Evolutionary conservation across 495 filamentous ascomycete genomes (phyloP), one percentile per base, ranked within the genome.

Genomic region (Penicillium riverlandense): DNA sequence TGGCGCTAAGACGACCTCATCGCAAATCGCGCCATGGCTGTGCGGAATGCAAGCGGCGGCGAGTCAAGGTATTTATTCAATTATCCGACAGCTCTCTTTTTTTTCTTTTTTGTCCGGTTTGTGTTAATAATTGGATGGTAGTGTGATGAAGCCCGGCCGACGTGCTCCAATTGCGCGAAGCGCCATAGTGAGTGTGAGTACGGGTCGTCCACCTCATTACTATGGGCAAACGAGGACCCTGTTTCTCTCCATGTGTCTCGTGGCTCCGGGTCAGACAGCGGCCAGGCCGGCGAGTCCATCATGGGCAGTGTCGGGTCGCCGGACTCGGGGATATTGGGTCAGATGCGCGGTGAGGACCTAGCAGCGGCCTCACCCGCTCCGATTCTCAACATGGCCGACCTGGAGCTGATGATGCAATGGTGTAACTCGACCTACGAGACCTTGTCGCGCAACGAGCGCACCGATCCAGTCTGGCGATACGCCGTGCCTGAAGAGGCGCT

Each of bases 351-450:
- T 9, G 45, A 47, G 10, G 38, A 54, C 29, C 33, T 34, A 13
- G 13, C 53, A 3, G 33, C 16, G 28, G 15, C 43, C 16, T 48
- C 45, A 8, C 38, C 45, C 7, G 35, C 38, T 11, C 40, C 42
- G n/a, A 39, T 44, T 1, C 48, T 69, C 9, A 71, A 69, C 37
- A 37, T 68, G 28, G 48, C 52, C 32, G 63, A 69, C 32, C 42
- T 71, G 35, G 66, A 71, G 43, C 47, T 69, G 35, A 71, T 71
- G 66, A 65, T 69, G 57, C 67, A 71, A 14, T 71, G 67, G 67
- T 66, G 62, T 41, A 71, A 68, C 44, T 37, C 55, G 28, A 67
- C 65, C 1, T 56, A 59, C 43, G 44, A 43, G 35, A 53, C 53
- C 2, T 40, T 71, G 2, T 58, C 62, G 4, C 65, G 67, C 11